Conservation (phyloP, 352 stramenopile species). For the Phytopythium aichiense region DNA sequence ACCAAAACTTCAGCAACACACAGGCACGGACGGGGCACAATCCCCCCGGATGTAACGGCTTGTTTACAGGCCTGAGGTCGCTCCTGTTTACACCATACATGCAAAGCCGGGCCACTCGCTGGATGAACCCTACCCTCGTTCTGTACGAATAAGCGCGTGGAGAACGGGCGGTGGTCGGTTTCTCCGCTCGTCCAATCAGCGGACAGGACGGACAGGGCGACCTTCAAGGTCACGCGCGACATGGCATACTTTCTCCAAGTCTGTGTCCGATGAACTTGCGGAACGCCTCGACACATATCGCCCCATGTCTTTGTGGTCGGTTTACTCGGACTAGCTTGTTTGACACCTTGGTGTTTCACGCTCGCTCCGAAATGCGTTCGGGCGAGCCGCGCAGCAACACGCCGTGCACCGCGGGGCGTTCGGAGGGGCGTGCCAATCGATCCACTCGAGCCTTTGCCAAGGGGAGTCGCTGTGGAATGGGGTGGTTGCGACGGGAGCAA, state of each 20-base stretch:
- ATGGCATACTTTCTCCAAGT: too few relatives aligned
- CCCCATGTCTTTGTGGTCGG: slow-evolving; percentile 9
- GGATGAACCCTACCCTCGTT: not conserved
- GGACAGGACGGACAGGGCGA: slow-evolving; percentile 13
- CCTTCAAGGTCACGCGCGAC: slow-evolving; percentile 10
- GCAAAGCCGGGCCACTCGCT: not conserved
- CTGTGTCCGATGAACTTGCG: not conserved
- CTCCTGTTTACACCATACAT: not conserved
- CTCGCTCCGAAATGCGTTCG: not conserved
- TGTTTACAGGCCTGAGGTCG: not conserved
- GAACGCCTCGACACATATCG: not conserved
- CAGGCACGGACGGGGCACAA: slow-evolving; percentile 2
- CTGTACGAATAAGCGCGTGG: not conserved
- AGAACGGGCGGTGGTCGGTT: slow-evolving; percentile 2
- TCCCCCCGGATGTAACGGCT: not conserved
- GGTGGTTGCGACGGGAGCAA: not conserved
- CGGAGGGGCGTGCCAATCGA: not conserved
- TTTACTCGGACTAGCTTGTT: slow-evolving; percentile 5
- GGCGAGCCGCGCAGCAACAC: not conserved
- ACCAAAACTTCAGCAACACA: slow-evolving; percentile 6
- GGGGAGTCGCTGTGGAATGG: too few relatives aligned
- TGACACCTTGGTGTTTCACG: not conserved
- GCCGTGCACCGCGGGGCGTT: not conserved
- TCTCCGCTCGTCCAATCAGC: slow-evolving; percentile 2
- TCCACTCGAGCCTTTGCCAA: not conserved